Conservation (phyloP, 2,329 filamentous ascomycete genomes). For the Monosporascus sp. region DNA sequence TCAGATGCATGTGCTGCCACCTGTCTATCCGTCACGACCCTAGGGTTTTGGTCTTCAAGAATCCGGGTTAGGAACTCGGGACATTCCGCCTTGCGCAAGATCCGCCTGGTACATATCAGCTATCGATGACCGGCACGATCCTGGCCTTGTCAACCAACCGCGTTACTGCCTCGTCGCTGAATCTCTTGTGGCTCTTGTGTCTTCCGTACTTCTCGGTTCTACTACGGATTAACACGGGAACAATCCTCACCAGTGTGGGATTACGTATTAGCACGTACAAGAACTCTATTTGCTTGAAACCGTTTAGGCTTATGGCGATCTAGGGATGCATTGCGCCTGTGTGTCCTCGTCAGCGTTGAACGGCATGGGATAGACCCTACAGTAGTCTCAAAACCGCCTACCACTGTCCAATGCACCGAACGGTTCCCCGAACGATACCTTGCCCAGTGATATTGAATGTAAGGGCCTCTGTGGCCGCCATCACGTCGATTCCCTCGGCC, state of each 20-base stretch:
- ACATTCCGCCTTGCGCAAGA: slow-evolving; percentile 5
- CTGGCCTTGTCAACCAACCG: slow-evolving; percentile 2
- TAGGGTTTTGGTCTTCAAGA: slow-evolving; percentile 10
- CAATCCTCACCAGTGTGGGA: slow-evolving; percentile 10
- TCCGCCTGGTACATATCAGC: slow-evolving; percentile 10
- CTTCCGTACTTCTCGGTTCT: slow-evolving; percentile 8
- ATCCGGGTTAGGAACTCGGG: slow-evolving; percentile 20
- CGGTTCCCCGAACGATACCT: slow-evolving; percentile 15
- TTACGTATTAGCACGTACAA: slow-evolving; percentile 17
- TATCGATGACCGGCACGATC: neutral
- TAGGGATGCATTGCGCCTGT: slow-evolving; percentile 16
- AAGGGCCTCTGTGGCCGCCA: slow-evolving; percentile 6
- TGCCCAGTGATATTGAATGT: slow-evolving; percentile 18
- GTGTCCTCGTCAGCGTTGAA: neutral
- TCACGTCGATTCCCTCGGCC: slow-evolving; percentile 8
- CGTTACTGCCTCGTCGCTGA: slow-evolving; percentile 11
- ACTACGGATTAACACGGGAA: slow-evolving; percentile 4
- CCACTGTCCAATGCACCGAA: slow-evolving; percentile 13
- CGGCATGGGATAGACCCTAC: neutral
- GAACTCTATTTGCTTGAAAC: slow-evolving; percentile 12
- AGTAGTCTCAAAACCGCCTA: neutral
- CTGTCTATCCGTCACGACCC: slow-evolving; percentile 15
- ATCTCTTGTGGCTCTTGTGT: slow-evolving; percentile 9
- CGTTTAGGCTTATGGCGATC: slow-evolving; percentile 13
- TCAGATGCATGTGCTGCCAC: slow-evolving; percentile 22